Base-by-base conservation (phyloP, 257 asterid genomes). In the Solanum acaule region DNA sequence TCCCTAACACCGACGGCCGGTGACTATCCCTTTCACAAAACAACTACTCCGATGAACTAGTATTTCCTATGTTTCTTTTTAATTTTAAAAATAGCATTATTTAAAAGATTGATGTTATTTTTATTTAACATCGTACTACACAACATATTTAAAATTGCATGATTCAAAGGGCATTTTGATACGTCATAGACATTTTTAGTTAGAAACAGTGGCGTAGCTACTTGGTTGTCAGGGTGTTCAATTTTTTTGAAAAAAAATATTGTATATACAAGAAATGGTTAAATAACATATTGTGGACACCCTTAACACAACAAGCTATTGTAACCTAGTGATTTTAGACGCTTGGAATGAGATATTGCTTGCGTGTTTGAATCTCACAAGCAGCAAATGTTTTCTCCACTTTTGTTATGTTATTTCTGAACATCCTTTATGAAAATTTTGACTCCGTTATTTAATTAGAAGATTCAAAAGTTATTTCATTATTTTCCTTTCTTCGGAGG, bases 1-100 rank as follows among this genome's bases (percentile, higher is more conserved):
- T 5, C 87, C 18, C 44, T 84, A 25, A 90, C 18, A 87, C 92
- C 85, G 87, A 92, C 88, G 86, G 68, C 88, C 59, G 68, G 76
- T 59, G 87, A 42, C 79, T 86, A 46, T 14, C 27, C 38, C 16
- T 27, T 81, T 7, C 18, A 46, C 68, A 27, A 29, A 27, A 49
- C 70, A 49, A 81, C 27, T 27, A 46, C 68, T 27, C 68, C 20
- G 29, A 46, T 29, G 27, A 18, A 27, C 25, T 25, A 10, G 16
- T 65, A 25, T n/a, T 65, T 65, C 16, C 33, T n/a, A n/a, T 65
- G 18, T 11, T n/a, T 25, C 72, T 25, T n/a, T 2, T 65, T 59
- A 59, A 59, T 61, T 61, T 56, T 2, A 20, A 52, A 52, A 52
- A 23, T 1, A 11, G 15, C 27, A 12, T 63, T 23, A 23, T 10